Base-by-base conservation (phyloP, 495 filamentous ascomycete genomes). In the Aspergillus hancockii region DNA sequence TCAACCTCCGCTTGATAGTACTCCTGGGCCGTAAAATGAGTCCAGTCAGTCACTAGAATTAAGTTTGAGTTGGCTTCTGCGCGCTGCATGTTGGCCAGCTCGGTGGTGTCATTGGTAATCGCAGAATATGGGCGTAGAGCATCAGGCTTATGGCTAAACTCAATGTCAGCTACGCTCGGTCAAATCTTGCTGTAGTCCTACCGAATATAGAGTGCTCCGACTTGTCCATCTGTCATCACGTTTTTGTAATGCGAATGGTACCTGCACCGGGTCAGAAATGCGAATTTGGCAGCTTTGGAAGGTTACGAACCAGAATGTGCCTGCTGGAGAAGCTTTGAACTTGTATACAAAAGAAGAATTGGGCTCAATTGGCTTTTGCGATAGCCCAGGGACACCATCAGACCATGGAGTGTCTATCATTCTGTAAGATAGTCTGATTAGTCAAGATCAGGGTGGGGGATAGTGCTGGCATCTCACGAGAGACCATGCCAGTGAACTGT, bases 1-100 rank as follows among this genome's bases (percentile, higher is more conserved):
- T 65, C 68, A 12, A 70, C 53, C 58, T 81, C 70, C 1, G 63
- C 70, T 13, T 60, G 40, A 72, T 70, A 78, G 18, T 78, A 63
- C 52, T 84, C 71, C 21, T 75, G 63, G 0, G 83, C 83, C 0
- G 79, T 82, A 36, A 78, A 68, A 45, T 81, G 73, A 22, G 73
- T 77, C 77, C 79, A 83, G 62, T 88, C 85, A 8, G 81, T 80
- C 6, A 87, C 50, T 30, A 86, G 40, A 1, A 86, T 58, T 3
- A 79, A 78, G 9, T 67, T 62, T 0, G 79, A 71, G 21, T 74
- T 68, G 0, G 59, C 50, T 55, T 79, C 81, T 10, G 83, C 83
- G 1, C 62, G 46, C n/a, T 70, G 58, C 62, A 88, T 80, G 0
- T 77, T 76, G 3, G 66, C 43, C 1, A 84, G 59, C 2, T 77